Evolutionary conservation across 371 early-diverging fungal genomes (phyloP), one percentile per base, ranked within the genome.

Genomic region (Pancytospora epiphaga): DNA sequence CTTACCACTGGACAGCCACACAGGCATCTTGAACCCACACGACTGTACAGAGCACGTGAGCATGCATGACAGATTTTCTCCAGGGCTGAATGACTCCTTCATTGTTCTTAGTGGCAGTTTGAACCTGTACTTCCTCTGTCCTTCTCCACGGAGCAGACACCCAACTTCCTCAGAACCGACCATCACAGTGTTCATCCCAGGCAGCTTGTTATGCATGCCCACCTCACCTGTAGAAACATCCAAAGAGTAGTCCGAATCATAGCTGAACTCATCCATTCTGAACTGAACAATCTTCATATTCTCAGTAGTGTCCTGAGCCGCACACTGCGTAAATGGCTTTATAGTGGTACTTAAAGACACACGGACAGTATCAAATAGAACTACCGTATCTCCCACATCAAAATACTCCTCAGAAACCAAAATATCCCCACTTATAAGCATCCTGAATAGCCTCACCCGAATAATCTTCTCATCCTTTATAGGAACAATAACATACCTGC

Each of bases 391-490:
- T 33, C 52, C 33, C 1, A 62, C 65, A 18, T 43, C 36, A 29
- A 73, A 47, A 19, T 22, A 29, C 37, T 72, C 71, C 50, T 75
- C 79, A 38, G 65, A 66, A 32, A 76, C 51, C 50, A 79, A 69
- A 9, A 64, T 47, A 58, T 77, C 77, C 3, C 72, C 80, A 29
- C 69, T 79, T 12, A 49, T 30, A 30, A 58, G 68, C 37, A 78
- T 79, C 50, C 71, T 77, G 49, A 70, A 79, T 0, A 79, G 38
- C 54, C 58, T 47, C 43, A 71, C 67, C 30, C 19, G 39, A n/a
- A 76, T 39, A 39, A 27, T 37, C 6, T 62, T 63, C 6, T 71
- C 50, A 6, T 58, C 15, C 32, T 62, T 49, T 0, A 77, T 52
- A 61, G 77, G 80, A 43, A 76, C 62, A 57, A 70, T 47, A 9